A percentile compares a stretch with the other conserved stretches of the same genome.
These are phyloP conservation scores for Eutrema yunnanense DNA, from an alignment of 345 rosid species.

Conservation along the genomic window DNA sequence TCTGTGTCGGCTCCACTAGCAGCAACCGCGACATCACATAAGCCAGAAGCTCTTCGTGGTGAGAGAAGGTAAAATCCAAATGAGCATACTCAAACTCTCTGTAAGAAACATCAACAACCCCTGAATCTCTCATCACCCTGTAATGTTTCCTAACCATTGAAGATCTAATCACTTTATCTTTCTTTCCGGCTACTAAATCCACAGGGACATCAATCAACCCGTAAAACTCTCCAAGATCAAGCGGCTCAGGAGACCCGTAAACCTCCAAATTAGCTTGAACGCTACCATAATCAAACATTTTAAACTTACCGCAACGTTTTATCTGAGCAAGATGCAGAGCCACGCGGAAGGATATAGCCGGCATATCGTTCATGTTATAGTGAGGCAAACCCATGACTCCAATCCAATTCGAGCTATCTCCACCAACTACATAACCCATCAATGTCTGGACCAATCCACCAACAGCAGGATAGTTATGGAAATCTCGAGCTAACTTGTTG, in stretches of 20 bases:
- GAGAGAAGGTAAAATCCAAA: constrained; percentile 88
- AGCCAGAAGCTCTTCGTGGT: constrained; percentile 78
- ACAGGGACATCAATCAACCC: constrained; percentile 64
- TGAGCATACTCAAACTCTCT: constrained; percentile 80
- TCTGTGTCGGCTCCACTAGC: constrained; percentile 42
- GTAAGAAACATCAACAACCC: constrained; percentile 60
- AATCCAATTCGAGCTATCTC: constrained; percentile 96
- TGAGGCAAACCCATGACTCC: constrained; percentile 89
- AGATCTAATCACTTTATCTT: constrained; percentile 68
- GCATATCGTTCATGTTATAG: constrained; percentile 98
- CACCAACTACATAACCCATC: constrained; percentile 69
- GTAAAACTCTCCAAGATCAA: constrained; percentile 74
- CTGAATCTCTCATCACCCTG: constrained; percentile 56
- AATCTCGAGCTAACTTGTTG: constrained; percentile 90
- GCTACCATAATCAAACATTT: constrained; percentile 80
- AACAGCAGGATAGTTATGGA: constrained; percentile 86
- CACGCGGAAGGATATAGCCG: constrained; percentile 68
- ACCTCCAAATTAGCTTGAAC: constrained; percentile 50
- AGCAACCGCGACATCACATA: constrained; percentile 78
- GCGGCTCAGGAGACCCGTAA: constrained; percentile 73
- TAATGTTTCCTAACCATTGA: constrained; percentile 83
- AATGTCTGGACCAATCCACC: constrained; percentile 93
- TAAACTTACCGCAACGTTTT: constrained; percentile 58
- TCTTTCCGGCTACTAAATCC: constrained; percentile 75
- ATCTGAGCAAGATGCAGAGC: constrained; percentile 86